Percentiles rank a stretch among this genome's conserved stretches.
phyloP scores from a whole-genome alignment of 2,329 filamentous ascomycete species.

The Phaeosphaeriaceae sp. region DNA sequence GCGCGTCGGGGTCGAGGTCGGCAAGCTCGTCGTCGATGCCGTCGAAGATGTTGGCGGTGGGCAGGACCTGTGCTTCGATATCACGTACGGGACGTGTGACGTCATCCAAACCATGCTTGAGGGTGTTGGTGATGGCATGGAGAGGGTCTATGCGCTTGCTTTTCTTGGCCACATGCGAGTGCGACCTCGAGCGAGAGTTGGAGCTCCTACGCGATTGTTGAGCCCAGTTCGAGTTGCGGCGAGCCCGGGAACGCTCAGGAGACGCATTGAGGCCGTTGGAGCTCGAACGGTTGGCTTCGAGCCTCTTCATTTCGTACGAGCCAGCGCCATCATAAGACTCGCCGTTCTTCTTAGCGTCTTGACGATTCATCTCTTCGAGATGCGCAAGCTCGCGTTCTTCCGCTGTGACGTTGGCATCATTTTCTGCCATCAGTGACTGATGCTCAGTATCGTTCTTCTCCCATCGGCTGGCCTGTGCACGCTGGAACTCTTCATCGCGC shows the following conservation, averaged over 20 bases:
- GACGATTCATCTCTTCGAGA: slow-evolving; percentile 33
- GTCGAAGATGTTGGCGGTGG: slow-evolving; percentile 83
- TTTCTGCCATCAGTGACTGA: slow-evolving; percentile 45
- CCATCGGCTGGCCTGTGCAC: slow-evolving; percentile 75
- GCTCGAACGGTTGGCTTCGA: slow-evolving; percentile 21
- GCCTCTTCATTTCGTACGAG: slow-evolving; percentile 37
- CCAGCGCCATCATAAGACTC: slow-evolving; percentile 17
- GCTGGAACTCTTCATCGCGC: slow-evolving; percentile 88
- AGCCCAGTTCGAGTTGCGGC: slow-evolving; percentile 36
- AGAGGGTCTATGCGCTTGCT: slow-evolving; percentile 35
- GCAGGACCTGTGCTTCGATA: slow-evolving; percentile 57
- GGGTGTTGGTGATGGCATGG: slow-evolving; percentile 32
- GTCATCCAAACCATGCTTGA: slow-evolving; percentile 38
- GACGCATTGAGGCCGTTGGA: slow-evolving; percentile 16
- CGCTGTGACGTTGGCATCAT: slow-evolving; percentile 36
- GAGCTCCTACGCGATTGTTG: slow-evolving; percentile 36
- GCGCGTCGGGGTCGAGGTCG: slow-evolving; percentile 87
- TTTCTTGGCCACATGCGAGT: slow-evolving; percentile 22
- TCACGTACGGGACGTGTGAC: slow-evolving; percentile 41
- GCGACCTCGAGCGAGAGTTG: slow-evolving; percentile 35
- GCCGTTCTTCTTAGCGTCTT: slow-evolving; percentile 14
- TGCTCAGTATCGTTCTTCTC: slow-evolving; percentile 62
- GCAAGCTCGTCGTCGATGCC: slow-evolving; percentile 92
- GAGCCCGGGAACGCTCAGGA: slow-evolving; percentile 22
- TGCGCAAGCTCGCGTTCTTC: slow-evolving; percentile 44